A percentile compares a stretch with the other conserved stretches of the same genome.
These are phyloP conservation scores for Penicillium nordicum DNA, from an alignment of 2,329 filamentous ascomycete genomes.

Conservation along the genomic window DNA sequence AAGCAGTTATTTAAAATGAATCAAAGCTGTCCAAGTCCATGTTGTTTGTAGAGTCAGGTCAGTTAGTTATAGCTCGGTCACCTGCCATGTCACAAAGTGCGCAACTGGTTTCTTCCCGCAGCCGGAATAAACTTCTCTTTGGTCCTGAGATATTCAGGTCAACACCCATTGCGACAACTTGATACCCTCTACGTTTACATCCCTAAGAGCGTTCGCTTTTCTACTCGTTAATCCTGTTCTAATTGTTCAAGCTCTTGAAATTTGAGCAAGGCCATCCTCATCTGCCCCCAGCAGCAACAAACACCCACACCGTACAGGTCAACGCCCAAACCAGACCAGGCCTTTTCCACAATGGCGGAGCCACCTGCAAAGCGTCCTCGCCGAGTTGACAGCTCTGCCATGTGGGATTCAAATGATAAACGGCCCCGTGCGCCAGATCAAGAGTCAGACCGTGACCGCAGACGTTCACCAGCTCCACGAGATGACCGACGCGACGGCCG, in stretches of 20 bases:
- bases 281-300: background rate
- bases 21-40: background rate
- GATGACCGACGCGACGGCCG: slow-evolving; percentile 41
- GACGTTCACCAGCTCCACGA: slow-evolving; percentile 35
- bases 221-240: background rate
- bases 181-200: slow-evolving; percentile 15
- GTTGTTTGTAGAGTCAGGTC: background rate
- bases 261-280: background rate
- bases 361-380: slow-evolving; percentile 52
- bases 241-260: background rate
- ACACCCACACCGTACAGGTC: slow-evolving; percentile 8
- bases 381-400: slow-evolving; percentile 57
- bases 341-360: slow-evolving; percentile 47
- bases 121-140: slow-evolving; percentile 33
- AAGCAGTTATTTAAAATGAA: background rate
- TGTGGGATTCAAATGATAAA: slow-evolving; percentile 54
- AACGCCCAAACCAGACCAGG: slow-evolving; percentile 10
- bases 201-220: background rate
- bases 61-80: background rate
- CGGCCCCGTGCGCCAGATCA: slow-evolving; percentile 27
- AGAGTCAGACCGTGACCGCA: slow-evolving; percentile 37
- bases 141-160: slow-evolving; percentile 3
- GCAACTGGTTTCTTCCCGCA: slow-evolving; percentile 15
- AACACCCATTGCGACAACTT: slow-evolving; percentile 13
- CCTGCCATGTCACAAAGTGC: slow-evolving; percentile 10